Base-by-base conservation (phyloP, 306 rosid species). In the Cicer bijugum region DNA sequence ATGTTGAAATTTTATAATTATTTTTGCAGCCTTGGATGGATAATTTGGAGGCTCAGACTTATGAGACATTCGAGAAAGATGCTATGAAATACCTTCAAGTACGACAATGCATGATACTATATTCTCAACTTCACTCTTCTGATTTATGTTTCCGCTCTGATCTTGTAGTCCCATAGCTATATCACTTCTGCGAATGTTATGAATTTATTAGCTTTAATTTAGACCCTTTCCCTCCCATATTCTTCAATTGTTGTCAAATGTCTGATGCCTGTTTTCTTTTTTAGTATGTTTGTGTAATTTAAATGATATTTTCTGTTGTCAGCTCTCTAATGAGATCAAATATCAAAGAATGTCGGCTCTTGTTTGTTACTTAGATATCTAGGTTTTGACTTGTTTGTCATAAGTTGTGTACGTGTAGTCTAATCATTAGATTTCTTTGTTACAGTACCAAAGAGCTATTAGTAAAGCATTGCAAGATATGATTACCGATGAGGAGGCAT, bases 71-170 rank as follows among this genome's bases (percentile, higher is more conserved):
- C 23, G 23, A 20, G 23, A 20, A 20, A 20, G 23, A 20, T 20
- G 23, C 2, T 20, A 20, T 20, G 23, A 20, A 20, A 20, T 20
- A 20, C 23, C 23, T 20, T 20, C 23, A 20, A 20, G 23, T 20
- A 20, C 23, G 23, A 2, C 2, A 1, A 20, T 20, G 23, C 23
- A 20, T 20, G 88, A 91, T 85, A 83, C 37, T 33, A 9, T 63
- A 23, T 56, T 47, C 38, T 69, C 48, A 64, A 67, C 33, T 38
- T 38, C 35, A n/a, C n/a, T 12, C 46, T 64, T 62, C 71, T 20
- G 5, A 35, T 19, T 35, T 56, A n/a, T 20, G 23, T 20, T 20
- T 20, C 19, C 12, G 64, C 71, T 23, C 33, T 20, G 14, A 5
- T 52, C 16, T 39, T 43, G 48, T 69, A 40, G 40, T 57, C 56